A percentile compares a stretch with the other conserved stretches of the same genome.
Conservation (phyloP, 1,284 basidiomycete genomes). For the Inonotus hispidus region DNA sequence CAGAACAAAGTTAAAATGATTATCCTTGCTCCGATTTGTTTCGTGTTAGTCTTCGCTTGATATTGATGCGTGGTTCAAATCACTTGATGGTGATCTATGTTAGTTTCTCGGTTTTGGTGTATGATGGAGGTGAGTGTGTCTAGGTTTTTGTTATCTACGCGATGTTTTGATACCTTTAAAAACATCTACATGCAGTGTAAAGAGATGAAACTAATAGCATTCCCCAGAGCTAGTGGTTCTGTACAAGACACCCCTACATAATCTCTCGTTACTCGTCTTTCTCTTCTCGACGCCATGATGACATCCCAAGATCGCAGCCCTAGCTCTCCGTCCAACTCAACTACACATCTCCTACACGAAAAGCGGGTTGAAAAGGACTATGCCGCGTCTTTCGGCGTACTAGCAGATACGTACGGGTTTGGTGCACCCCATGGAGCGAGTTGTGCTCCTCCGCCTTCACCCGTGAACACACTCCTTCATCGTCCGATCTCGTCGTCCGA, state of each 20-base stretch:
- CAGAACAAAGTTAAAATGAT: too few species aligned
- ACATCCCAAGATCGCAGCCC: not conserved
- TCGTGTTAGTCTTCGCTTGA: not conserved
- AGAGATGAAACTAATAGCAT: too few species aligned
- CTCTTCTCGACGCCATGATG: not conserved
- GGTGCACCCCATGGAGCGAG: not conserved
- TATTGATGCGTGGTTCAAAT: not conserved
- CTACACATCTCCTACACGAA: not conserved
- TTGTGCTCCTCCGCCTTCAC: not conserved
- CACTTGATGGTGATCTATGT: not conserved
- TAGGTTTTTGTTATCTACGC: too few species aligned
- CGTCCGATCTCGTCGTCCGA: not conserved
- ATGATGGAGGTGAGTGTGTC: too few species aligned
- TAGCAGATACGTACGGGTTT: conserved; percentile 2
- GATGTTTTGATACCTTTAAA: too few species aligned
- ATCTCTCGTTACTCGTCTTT: too few species aligned
- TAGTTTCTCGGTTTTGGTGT: too few species aligned
- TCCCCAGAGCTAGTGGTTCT: too few species aligned
- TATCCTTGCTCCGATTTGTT: too few species aligned
- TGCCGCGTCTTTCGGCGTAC: conserved; percentile 3
- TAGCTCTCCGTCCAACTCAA: not conserved
- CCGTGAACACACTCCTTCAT: not conserved
- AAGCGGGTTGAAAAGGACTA: not conserved
- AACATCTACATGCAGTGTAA: too few species aligned
- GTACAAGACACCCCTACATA: too few species aligned